Evolutionary conservation across 805 yeast genomes (phyloP), one percentile per base, ranked within the genome.

Genomic region (Candida bentonensis): DNA sequence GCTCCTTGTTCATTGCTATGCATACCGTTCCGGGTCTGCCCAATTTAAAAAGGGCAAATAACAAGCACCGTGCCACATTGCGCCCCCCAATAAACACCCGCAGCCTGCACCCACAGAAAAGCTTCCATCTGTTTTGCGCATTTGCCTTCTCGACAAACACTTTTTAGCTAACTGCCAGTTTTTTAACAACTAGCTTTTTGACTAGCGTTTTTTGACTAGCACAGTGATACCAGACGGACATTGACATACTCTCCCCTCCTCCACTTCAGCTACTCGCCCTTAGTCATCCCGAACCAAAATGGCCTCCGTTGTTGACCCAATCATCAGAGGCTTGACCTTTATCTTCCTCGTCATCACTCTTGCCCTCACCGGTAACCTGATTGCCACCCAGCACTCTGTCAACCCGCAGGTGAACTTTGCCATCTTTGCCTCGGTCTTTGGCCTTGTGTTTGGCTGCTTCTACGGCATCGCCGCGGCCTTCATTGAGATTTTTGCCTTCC

Each of bases 351-450:
- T 78, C 47, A 76, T 88, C 57, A 74, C 79, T 45, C 76, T 92
- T 50, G 98, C 96, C 63, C 72, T 89, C 57, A 76, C 92, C 52
- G 95, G 87, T 53, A 81, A 92, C n/a, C 75, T 89, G 57, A 63
- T 60, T 39, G 83, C 84, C 49, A 78, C 74, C 57, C 59, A 60
- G 54, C 69, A 74, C 60, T 30, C 51, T 36, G 51, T 60, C 45
- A 66, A 64, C 54, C 79, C 95, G 42, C 92, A 92, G 66, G 94
- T 92, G 51, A 87, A 86, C 71, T 87, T 82, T 64, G 81, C 65
- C 51, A 76, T 92, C 47, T 92, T 92, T 62, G 78, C 95, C 30
- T 78, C 94, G 39, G 85, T 89, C 30, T 92, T 82, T 65, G 95
- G 85, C 53, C 53, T 92, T 23, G 73, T 86, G 49, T 77, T 89